A percentile compares a stretch with the other conserved stretches of the same genome.
phyloP scores from a whole-genome alignment of 768 basidiomycete species.

The Calocera cornea region DNA sequence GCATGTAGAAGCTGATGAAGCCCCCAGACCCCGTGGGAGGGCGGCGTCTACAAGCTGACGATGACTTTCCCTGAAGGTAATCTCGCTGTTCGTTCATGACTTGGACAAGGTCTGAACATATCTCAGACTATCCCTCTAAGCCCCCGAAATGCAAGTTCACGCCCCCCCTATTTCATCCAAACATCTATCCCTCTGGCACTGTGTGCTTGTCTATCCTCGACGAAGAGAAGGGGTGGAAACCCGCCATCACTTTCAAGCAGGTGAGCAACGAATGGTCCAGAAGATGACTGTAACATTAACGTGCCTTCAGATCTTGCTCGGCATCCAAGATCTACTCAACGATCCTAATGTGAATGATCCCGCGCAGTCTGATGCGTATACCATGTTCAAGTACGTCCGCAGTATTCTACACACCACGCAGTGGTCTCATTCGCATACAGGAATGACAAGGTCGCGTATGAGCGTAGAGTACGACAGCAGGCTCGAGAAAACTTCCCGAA shows the following conservation, averaged over 20 bases:
- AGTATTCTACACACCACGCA: not conserved
- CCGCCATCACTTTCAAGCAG: constrained; percentile 98
- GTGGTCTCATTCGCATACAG: constrained; percentile 28
- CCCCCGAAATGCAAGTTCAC: constrained; percentile 95
- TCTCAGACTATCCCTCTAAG: constrained; percentile 81
- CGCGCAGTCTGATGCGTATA: constrained; percentile 96
- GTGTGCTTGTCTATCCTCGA: constrained; percentile 96
- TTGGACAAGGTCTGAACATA: constrained; percentile 7
- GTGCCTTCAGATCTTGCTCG: constrained; percentile 64
- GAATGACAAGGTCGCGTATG: constrained; percentile 87
- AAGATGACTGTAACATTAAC: not conserved
- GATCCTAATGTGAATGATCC: constrained; percentile 96
- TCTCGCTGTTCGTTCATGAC: too few relatives aligned
- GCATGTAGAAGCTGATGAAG: constrained; percentile 9
- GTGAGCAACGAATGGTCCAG: constrained; percentile 30
- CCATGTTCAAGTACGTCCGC: constrained; percentile 85
- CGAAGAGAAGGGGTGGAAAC: constrained; percentile 98
- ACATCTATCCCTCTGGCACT: constrained; percentile 97
- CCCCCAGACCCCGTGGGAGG: constrained; percentile 89
- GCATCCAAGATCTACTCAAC: constrained; percentile 89
- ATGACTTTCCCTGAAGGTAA: constrained; percentile 96
- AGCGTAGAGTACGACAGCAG: constrained; percentile 74
- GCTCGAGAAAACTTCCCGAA: constrained; percentile 84
- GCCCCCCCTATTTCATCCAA: constrained; percentile 92
- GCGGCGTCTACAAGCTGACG: constrained; percentile 80